A percentile compares a stretch with the other conserved stretches of the same genome.
These are phyloP conservation scores for Metschnikowia colocasiae DNA, from an alignment of 805 yeast species.

Conservation along the genomic window DNA sequence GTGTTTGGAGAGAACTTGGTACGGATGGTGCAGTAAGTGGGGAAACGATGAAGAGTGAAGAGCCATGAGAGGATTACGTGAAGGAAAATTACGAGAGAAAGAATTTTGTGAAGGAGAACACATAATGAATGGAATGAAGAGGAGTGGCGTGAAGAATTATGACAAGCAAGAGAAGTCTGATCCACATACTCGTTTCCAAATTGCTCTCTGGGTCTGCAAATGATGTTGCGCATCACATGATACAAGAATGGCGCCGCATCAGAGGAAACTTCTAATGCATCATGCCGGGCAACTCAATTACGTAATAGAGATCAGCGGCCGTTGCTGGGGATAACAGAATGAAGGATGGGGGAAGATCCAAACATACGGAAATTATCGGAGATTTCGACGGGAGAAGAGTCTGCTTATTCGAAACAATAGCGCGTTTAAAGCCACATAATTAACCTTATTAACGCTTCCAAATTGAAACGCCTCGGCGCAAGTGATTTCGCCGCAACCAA, in stretches of 20 bases:
- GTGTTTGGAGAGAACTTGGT: conserved; percentile 61
- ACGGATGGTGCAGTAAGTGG: conserved; percentile 59
- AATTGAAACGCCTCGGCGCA: neutral
- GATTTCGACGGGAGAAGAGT: neutral
- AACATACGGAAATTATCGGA: neutral
- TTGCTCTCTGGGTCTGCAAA: neutral
- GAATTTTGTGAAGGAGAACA: too few relatives aligned
- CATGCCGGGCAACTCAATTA: neutral
- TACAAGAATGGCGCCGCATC: neutral
- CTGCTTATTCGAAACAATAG: neutral
- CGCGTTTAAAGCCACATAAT: neutral
- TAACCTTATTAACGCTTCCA: neutral
- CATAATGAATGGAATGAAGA: too few relatives aligned
- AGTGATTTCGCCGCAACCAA: conserved; percentile 2
- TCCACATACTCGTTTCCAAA: neutral
- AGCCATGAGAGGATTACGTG: neutral
- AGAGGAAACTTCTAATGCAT: conserved; percentile 6
- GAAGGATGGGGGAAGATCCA: neutral
- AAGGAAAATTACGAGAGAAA: neutral
- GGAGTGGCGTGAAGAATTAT: too few relatives aligned
- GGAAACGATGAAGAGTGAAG: conserved; percentile 23
- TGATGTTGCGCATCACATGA: conserved; percentile 3
- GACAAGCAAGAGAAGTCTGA: neutral
- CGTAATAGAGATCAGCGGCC: conserved; percentile 2
- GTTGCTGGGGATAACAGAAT: neutral